Conservation (phyloP, 2,329 filamentous ascomycete genomes). For the Herpotrichia juniperi region DNA sequence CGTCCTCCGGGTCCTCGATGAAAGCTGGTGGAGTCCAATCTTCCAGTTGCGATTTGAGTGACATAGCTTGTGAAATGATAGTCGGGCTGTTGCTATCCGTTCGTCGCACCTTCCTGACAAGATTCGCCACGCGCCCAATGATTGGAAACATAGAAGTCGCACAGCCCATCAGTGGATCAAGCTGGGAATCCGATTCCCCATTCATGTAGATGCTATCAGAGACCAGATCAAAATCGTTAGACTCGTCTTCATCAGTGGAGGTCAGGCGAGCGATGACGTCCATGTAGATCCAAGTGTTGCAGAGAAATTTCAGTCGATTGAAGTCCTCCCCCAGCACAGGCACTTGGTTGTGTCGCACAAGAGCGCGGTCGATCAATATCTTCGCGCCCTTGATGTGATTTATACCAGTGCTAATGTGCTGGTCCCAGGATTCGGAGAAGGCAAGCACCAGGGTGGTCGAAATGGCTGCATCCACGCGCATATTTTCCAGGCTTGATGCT, state of each 20-base stretch:
- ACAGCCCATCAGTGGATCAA: conserved; percentile 76
- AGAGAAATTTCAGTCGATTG: conserved; percentile 67
- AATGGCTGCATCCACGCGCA: conserved; percentile 68
- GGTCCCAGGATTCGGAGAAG: conserved; percentile 75
- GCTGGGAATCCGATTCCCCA: conserved; percentile 54
- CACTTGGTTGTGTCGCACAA: conserved; percentile 54
- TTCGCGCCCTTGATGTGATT: conserved; percentile 72
- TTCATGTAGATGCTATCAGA: conserved; percentile 42
- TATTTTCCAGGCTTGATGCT: conserved; percentile 64
- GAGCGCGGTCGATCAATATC: conserved; percentile 65
- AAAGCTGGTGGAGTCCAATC: conserved; percentile 64
- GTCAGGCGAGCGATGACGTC: conserved; percentile 74
- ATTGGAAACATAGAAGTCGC: conserved; percentile 71
- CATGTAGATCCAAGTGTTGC: conserved; percentile 76
- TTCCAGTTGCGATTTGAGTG: conserved; percentile 66
- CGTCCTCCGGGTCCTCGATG: conserved; percentile 68
- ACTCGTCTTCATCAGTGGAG: conserved; percentile 64
- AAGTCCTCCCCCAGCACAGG: conserved; percentile 49
- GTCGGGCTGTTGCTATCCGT: conserved; percentile 63
- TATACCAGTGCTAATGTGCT: conserved; percentile 71
- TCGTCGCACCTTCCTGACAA: conserved; percentile 67
- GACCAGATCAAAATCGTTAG: conserved; percentile 56
- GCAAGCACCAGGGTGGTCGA: conserved; percentile 73
- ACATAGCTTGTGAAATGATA: conserved; percentile 67
- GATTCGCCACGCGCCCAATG: conserved; percentile 68